Evolutionary conservation across 1,139 yeast genomes (phyloP).

Genomic region (Debaryomycetaceae sp.): DNA sequence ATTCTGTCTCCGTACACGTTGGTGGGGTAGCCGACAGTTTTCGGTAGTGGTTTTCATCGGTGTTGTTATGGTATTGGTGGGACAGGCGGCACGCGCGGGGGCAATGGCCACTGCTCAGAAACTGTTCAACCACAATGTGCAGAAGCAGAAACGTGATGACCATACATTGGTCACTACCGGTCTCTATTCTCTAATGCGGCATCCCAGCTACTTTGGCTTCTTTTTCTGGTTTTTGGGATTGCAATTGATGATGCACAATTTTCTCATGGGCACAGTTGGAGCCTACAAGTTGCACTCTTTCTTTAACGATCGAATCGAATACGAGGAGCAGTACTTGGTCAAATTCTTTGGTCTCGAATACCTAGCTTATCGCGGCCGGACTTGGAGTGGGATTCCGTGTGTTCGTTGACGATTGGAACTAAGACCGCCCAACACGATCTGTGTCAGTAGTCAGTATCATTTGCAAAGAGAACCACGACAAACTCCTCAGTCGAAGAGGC

Average conservation of each 20-base stretch:
- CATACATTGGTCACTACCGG: conserved; percentile 70
- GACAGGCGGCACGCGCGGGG: conserved; percentile 57
- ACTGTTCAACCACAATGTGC: conserved; percentile 81
- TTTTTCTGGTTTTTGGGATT: conserved; percentile 91
- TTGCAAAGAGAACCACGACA: too few species aligned
- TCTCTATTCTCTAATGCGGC: conserved; percentile 55
- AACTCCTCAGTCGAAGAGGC: too few species aligned
- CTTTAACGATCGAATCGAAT: conserved; percentile 52
- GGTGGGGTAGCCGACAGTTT: conserved; percentile 1
- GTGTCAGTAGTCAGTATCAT: too few species aligned
- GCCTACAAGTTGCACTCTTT: conserved; percentile 51
- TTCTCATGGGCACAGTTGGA: conserved; percentile 29
- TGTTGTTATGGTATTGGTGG: conserved; percentile 28
- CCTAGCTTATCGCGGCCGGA: conserved; percentile 34
- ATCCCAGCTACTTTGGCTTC: conserved; percentile 88
- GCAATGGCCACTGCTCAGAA: conserved; percentile 86
- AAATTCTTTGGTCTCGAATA: conserved; percentile 66
- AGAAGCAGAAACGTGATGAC: conserved; percentile 30
- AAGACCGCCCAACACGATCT: too few species aligned
- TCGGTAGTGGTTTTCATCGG: conserved; percentile 1
- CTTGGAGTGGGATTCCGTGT: conserved; percentile 51
- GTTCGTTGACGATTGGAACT: too few species aligned
- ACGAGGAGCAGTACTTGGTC: conserved; percentile 58
- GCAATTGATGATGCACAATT: conserved; percentile 57
- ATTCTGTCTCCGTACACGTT: conserved; percentile 4